Evolutionary conservation across 345 rosid species (phyloP).

Genomic region (Aethionema arabicum): DNA sequence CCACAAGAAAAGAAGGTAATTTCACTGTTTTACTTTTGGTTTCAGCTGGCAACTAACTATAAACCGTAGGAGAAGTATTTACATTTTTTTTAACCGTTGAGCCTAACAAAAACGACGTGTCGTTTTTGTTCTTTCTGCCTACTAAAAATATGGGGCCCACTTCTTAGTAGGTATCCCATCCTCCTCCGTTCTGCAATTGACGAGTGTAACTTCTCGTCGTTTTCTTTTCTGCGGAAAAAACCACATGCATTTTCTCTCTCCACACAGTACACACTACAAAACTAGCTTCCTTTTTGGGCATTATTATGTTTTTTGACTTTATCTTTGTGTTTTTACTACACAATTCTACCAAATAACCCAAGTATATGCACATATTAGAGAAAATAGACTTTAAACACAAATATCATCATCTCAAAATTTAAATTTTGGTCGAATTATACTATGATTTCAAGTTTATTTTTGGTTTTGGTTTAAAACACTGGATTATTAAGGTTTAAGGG

Average conservation of each 20-base stretch:
- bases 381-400: no score
- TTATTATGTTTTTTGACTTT: slow-evolving; percentile 16
- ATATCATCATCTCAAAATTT: no score
- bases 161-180: slow-evolving; percentile 25
- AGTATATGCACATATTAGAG: no score
- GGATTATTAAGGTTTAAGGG: no score
- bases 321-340: background rate
- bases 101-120: slow-evolving; percentile 22
- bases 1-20: background rate
- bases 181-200: slow-evolving; percentile 20
- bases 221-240: slow-evolving; percentile 19
- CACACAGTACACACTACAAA: slow-evolving; percentile 8
- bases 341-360: no score
- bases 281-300: slow-evolving; percentile 7
- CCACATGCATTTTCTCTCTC: slow-evolving; percentile 31
- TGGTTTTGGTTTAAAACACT: no score
- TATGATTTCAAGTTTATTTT: no score
- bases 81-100: slow-evolving; percentile 17
- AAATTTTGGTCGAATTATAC: no score
- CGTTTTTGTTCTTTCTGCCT: slow-evolving; percentile 39
- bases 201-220: slow-evolving; percentile 34
- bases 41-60: slow-evolving; percentile 15
- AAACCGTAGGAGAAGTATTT: slow-evolving; percentile 1
- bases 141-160: slow-evolving; percentile 1
- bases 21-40: slow-evolving; percentile 26